Evolutionary conservation across 2,329 filamentous ascomycete genomes (phyloP), one percentile per base, ranked within the genome.

Genomic region (Venturiaceae sp.): DNA sequence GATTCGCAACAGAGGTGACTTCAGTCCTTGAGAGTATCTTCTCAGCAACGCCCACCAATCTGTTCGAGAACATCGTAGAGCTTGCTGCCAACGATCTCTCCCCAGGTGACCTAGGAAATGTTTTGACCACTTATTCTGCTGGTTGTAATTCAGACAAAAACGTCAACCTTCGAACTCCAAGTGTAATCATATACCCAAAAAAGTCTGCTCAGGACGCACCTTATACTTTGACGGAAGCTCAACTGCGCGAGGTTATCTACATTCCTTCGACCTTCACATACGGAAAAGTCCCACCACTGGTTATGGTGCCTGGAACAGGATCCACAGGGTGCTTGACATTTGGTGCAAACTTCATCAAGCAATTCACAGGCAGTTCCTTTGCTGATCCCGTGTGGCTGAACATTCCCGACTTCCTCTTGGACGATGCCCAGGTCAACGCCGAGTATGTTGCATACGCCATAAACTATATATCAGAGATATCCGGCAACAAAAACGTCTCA

Each of bases 401-500:
- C 63, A 72, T 83, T 14, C 80, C 81, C 0, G 68, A 68, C 1
- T 70, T 71, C 37, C 71, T 77, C 37, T 69, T 81, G 11, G 67
- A 62, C 23, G 80, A 84, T 59, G 73, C 72, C 0, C 80, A 83
- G 62, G 62, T 69, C 33, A 83, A 78, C 62, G 69, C 77, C 5
- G 80, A 83, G 65, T 82, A 80, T 62, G 75, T 81, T 36, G 79
- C 79, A 3, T 83, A 84, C 65, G 79, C 80, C 5, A 78, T 83
- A 61, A 80, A 83, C 68, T 83, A 83, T 67, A 73, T 83, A 59
- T 67, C 70, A 26, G 69, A 66, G 33, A 67, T 79, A 61, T 72
- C 70, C 46, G 61, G 63, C 47, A 65, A 58, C 30, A 32, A 69
- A 26, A 71, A 75, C 19, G 68, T 79, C 5, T 69, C 71, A 19